A percentile compares a stretch with the other conserved stretches of the same genome.
phyloP scores from a whole-genome alignment of 2,329 filamentous ascomycete genomes.

The Ceratocystis huliohia region DNA sequence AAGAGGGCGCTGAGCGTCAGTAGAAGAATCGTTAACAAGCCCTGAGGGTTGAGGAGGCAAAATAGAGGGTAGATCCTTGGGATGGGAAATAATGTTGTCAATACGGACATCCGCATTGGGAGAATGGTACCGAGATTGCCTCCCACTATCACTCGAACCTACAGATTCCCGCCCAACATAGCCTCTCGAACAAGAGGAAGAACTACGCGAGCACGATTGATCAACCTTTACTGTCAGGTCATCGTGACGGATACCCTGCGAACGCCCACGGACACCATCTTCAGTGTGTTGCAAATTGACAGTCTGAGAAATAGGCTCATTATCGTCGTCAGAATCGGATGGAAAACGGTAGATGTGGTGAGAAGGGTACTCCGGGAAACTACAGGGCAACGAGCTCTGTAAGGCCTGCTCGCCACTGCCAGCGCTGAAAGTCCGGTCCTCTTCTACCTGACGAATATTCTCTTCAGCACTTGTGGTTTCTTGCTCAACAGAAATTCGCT shows the following conservation, averaged over 20 bases:
- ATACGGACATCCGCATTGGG: constrained; percentile 53
- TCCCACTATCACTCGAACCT: background rate
- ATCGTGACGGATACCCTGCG: background rate
- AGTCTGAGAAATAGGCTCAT: background rate
- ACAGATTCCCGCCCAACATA: background rate
- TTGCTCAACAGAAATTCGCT: background rate
- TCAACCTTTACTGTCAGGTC: background rate
- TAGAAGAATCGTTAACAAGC: constrained; percentile 37
- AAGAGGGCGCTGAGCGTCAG: constrained; percentile 43
- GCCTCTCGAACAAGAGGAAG: background rate
- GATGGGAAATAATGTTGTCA: constrained; percentile 43
- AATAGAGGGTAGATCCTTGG: constrained; percentile 34
- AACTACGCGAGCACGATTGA: background rate
- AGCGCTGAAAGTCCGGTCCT: background rate
- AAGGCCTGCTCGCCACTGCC: too few relatives aligned
- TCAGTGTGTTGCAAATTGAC: background rate
- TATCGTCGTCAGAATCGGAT: background rate
- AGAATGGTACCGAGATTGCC: constrained; percentile 34
- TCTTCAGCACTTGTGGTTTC: background rate
- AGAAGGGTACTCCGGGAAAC: background rate
- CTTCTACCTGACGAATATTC: background rate
- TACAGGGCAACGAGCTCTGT: background rate
- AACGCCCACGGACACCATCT: background rate
- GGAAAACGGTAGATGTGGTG: background rate
- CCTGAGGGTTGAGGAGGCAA: constrained; percentile 23